Evolutionary conservation across 768 basidiomycete species (phyloP).

Genomic region (Lyophyllum shimeji): DNA sequence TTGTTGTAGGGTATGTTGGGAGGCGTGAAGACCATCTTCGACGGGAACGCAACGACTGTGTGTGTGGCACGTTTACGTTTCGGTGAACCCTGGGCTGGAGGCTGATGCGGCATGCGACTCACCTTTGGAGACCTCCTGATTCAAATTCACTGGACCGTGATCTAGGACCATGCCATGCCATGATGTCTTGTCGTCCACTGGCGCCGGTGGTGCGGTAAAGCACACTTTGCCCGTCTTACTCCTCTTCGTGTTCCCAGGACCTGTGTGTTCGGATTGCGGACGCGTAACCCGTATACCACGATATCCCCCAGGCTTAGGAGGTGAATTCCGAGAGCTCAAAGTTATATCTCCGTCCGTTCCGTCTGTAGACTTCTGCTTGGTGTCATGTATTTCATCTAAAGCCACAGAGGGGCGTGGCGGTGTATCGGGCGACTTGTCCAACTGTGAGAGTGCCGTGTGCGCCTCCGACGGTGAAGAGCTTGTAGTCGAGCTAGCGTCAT

Average conservation of each 20-base stretch:
- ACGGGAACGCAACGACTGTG: constrained; percentile 15
- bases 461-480: constrained; percentile 7
- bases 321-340: too few relatives aligned
- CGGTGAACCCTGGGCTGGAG: not conserved
- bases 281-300: constrained; percentile 6
- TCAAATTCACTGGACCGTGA: constrained; percentile 10
- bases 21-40: constrained; percentile 13
- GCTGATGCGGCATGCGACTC: not conserved
- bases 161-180: constrained; percentile 17
- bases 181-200: constrained; percentile 3
- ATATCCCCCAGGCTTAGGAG: too few relatives aligned
- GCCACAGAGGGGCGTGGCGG: not conserved
- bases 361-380: not conserved
- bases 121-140: constrained; percentile 5
- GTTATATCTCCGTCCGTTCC: not conserved
- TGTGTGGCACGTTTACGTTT: not conserved
- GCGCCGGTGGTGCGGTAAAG: not conserved
- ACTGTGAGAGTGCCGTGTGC: constrained; percentile 1
- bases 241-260: constrained; percentile 2
- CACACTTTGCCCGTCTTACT: constrained; percentile 3
- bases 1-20: constrained; percentile 14
- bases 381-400: not conserved
- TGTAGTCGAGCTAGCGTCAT: constrained; percentile 6
- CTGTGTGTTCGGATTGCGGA: constrained; percentile 7
- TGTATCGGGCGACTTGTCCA: constrained; percentile 2